These are phyloP conservation scores for Aspergillus cavernicola DNA, from an alignment of 495 filamentous ascomycete genomes.

Conservation along the genomic window DNA sequence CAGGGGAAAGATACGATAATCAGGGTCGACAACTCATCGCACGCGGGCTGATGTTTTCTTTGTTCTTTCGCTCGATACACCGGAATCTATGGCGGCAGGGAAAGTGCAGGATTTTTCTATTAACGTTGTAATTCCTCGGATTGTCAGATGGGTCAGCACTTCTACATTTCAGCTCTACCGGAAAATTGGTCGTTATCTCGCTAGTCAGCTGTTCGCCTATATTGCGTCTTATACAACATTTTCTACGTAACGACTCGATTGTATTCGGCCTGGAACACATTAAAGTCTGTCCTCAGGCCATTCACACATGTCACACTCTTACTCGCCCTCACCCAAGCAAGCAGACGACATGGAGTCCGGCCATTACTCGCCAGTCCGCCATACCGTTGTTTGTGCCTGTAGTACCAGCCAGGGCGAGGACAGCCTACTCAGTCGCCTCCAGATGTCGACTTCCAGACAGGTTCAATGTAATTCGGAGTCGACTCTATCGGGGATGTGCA, in stretches of 20 bases:
- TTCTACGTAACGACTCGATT: constrained; percentile 48
- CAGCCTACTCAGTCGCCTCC: constrained; percentile 1
- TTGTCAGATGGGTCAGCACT: constrained; percentile 48
- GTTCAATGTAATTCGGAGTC: constrained; percentile 7
- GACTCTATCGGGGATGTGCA: background rate
- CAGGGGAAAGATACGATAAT: constrained; percentile 4
- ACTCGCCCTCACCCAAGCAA: constrained; percentile 7
- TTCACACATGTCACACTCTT: constrained; percentile 13
- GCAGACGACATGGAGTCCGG: constrained; percentile 20
- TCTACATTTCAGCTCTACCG: constrained; percentile 37
- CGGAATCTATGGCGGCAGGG: constrained; percentile 46
- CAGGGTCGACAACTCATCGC: constrained; percentile 36
- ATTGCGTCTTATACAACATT: constrained; percentile 34
- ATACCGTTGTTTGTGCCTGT: constrained; percentile 40
- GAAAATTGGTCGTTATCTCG: constrained; percentile 34
- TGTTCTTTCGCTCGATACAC: constrained; percentile 39
- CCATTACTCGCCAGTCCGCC: constrained; percentile 30
- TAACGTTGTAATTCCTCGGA: constrained; percentile 51
- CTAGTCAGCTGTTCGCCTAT: constrained; percentile 44
- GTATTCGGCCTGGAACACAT: constrained; percentile 38
- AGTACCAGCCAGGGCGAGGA: constrained; percentile 29
- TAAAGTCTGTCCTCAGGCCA: constrained; percentile 18
- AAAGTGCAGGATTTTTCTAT: constrained; percentile 37
- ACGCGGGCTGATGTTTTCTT: constrained; percentile 42
- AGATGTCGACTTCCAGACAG: constrained; percentile 2